phyloP scores from a whole-genome alignment of 768 basidiomycete species.

The Termitomyces sp. region DNA sequence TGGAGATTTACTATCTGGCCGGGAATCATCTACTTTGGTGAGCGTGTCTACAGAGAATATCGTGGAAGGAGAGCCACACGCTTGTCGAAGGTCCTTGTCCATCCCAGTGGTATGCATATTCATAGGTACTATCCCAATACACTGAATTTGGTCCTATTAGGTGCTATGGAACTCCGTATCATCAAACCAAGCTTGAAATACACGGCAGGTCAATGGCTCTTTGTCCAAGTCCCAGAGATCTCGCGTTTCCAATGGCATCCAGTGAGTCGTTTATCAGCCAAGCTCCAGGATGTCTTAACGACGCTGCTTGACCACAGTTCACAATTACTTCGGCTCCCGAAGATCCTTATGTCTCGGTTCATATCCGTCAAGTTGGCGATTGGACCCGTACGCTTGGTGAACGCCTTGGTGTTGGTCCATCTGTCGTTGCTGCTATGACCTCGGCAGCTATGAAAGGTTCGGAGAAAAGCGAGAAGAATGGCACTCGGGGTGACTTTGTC shows the following conservation, averaged over 20 bases:
- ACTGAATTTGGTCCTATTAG: constrained; percentile 26
- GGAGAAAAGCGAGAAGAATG: constrained; percentile 51
- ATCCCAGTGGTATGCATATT: constrained; percentile 66
- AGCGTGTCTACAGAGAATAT: constrained; percentile 80
- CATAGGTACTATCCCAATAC: background rate
- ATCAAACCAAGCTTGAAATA: constrained; percentile 90
- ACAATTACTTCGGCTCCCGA: constrained; percentile 95
- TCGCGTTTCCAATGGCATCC: constrained; percentile 91
- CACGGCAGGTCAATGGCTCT: constrained; percentile 88
- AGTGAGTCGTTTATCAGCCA: constrained; percentile 39
- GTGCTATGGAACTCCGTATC: constrained; percentile 92
- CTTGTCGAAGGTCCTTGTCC: constrained; percentile 82
- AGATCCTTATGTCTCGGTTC: constrained; percentile 87
- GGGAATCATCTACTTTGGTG: constrained; percentile 83
- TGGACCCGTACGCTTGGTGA: constrained; percentile 81
- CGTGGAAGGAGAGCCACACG: constrained; percentile 73
- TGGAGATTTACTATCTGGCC: constrained; percentile 95
- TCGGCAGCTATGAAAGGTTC: constrained; percentile 70
- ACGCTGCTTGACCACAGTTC: constrained; percentile 47
- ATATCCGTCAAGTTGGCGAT: constrained; percentile 92
- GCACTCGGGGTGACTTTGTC: constrained; percentile 71
- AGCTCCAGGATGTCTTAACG: background rate
- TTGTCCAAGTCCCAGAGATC: constrained; percentile 83
- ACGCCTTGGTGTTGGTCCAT: constrained; percentile 77
- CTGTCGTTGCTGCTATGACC: constrained; percentile 74